Evolutionary conservation across 257 asterid species (phyloP).

Genomic region (Solanum appendiculatum): DNA sequence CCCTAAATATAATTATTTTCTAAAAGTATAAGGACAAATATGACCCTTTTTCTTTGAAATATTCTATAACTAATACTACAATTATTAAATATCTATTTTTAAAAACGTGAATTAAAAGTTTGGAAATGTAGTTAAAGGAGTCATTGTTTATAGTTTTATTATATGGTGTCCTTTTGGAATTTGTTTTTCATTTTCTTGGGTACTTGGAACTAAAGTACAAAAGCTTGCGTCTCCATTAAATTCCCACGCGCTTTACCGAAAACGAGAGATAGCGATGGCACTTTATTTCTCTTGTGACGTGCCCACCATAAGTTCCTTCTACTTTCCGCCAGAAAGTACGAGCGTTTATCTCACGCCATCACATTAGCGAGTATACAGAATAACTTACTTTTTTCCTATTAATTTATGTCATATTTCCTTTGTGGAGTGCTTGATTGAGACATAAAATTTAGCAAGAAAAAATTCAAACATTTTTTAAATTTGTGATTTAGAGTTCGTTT

Average conservation of each 20-base stretch:
- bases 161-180: not conserved
- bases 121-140: not conserved
- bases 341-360: not conserved
- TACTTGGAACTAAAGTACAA: not conserved
- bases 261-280: not conserved
- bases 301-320: conserved; percentile 4
- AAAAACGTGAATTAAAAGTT: not conserved
- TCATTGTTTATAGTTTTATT: not conserved
- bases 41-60: no score
- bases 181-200: not conserved
- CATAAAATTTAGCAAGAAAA: not conserved
- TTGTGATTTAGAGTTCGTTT: not conserved
- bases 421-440: not conserved
- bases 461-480: not conserved
- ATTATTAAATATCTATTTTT: not conserved
- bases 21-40: no score
- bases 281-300: conserved; percentile 1
- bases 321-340: not conserved
- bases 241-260: not conserved
- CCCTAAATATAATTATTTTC: no score
- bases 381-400: no score
- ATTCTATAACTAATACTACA: not conserved
- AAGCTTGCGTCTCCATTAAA: not conserved
- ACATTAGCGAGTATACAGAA: not conserved
- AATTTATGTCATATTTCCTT: not conserved